Conservation (phyloP, 495 filamentous ascomycete genomes). For the Tuber indicum region DNA sequence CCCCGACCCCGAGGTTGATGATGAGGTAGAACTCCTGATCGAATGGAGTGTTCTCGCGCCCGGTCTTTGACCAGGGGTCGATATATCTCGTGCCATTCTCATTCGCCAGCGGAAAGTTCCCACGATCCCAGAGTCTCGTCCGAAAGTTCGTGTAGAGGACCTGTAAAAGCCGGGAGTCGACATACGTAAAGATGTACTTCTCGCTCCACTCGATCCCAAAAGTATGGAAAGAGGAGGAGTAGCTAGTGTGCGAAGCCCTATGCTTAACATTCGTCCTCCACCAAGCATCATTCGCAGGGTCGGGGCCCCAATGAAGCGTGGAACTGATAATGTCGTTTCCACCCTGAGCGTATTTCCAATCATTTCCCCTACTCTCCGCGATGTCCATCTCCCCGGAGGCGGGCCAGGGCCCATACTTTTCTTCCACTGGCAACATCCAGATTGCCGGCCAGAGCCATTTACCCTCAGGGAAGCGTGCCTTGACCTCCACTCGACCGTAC, state of each 20-base stretch:
- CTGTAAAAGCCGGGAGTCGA: conserved; percentile 71
- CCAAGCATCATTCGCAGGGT: conserved; percentile 58
- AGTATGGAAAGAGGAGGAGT: conserved; percentile 58
- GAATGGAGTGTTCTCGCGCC: conserved; percentile 62
- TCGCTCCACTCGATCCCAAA: conserved; percentile 81
- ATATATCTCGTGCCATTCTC: conserved; percentile 61
- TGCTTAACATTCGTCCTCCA: conserved; percentile 73
- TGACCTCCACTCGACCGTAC: conserved; percentile 76
- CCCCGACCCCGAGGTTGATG: conserved; percentile 72
- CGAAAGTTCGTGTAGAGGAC: conserved; percentile 74
- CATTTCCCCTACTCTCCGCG: conserved; percentile 70
- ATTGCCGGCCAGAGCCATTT: conserved; percentile 91
- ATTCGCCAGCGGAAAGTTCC: conserved; percentile 63
- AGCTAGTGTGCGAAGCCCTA: conserved; percentile 68
- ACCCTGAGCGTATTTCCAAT: conserved; percentile 63
- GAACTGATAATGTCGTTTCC: conserved; percentile 79
- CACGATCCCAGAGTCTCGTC: conserved; percentile 62
- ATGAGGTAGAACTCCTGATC: conserved; percentile 78
- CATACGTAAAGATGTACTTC: conserved; percentile 81
- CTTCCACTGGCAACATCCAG: conserved; percentile 76
- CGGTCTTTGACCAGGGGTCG: conserved; percentile 64
- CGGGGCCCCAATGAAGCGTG: conserved; percentile 72
- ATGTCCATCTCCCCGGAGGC: conserved; percentile 82
- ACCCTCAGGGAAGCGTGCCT: conserved; percentile 63
- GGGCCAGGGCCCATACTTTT: conserved; percentile 71